A percentile compares a stretch with the other conserved stretches of the same genome.
phyloP scores from a whole-genome alignment of 352 stramenopile species.

The Phytopythium litorale region DNA sequence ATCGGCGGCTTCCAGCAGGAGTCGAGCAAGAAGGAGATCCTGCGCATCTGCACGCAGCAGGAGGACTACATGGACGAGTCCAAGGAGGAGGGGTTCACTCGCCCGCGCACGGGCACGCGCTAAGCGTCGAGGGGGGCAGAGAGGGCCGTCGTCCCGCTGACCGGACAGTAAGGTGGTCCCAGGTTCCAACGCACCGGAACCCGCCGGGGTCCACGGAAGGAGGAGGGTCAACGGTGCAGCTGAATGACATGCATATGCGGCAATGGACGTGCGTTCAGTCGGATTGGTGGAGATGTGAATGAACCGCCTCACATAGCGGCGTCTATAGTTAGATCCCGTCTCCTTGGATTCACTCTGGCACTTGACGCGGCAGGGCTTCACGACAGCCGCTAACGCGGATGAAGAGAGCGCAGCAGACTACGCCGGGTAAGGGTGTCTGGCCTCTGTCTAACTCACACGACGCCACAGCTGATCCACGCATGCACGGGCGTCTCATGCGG shows the following conservation, averaged over 20 bases:
- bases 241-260: background rate
- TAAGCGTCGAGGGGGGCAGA: constrained; percentile 16
- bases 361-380: background rate
- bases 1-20: constrained; percentile 98
- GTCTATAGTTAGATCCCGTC: background rate
- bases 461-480: too few species aligned
- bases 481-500: background rate
- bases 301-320: background rate
- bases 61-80: constrained; percentile 90
- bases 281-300: background rate
- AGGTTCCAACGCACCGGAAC: too few species aligned
- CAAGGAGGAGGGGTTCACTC: constrained; percentile 80
- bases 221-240: background rate
- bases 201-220: background rate
- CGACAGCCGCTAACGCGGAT: background rate
- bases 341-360: background rate
- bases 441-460: too few species aligned
- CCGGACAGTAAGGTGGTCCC: too few species aligned
- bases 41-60: constrained; percentile 86
- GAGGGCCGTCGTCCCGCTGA: background rate
- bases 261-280: background rate
- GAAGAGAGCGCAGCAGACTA: background rate
- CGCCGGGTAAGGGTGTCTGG: background rate
- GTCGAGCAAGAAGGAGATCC: constrained; percentile 91
- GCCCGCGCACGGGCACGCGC: constrained; percentile 55